Conservation (phyloP, 2,329 filamentous ascomycete genomes). For the Samsoniella hepiali region DNA sequence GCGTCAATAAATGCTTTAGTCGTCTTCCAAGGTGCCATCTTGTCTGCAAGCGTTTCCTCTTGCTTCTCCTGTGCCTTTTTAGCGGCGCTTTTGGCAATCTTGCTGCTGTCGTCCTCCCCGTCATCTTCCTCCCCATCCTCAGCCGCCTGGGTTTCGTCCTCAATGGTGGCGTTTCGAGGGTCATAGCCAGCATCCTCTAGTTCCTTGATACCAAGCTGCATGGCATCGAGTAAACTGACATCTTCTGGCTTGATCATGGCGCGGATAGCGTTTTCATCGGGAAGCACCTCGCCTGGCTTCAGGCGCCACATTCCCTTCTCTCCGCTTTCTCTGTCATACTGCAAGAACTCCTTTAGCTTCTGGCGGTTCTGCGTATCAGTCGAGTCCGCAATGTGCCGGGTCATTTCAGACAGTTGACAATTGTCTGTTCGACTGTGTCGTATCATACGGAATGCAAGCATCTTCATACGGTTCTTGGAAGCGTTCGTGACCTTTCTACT, state of each 20-base stretch:
- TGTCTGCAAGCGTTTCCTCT: conserved; percentile 75
- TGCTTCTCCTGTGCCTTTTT: conserved; percentile 48
- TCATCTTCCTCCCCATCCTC: conserved; percentile 60
- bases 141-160: conserved; percentile 62
- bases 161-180: conserved; percentile 55
- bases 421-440: conserved; percentile 67
- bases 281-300: conserved; percentile 66
- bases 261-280: conserved; percentile 77
- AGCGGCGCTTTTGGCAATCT: conserved; percentile 33
- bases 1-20: conserved; percentile 96
- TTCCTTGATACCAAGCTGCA: conserved; percentile 92
- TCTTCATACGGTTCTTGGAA: conserved; percentile 94
- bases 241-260: conserved; percentile 93
- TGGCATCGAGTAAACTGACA: conserved; percentile 89
- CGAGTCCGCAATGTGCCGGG: conserved; percentile 86
- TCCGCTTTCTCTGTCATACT: conserved; percentile 72
- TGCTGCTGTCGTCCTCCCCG: conserved; percentile 42
- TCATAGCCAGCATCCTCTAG: conserved; percentile 89
- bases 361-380: conserved; percentile 94
- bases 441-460: conserved; percentile 89
- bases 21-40: conserved; percentile 92
- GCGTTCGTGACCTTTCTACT: conserved; percentile 94
- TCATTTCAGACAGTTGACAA: conserved; percentile 78
- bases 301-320: conserved; percentile 81
- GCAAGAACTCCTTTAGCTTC: conserved; percentile 94